Conservation (phyloP, 129 eudicot genomes). For the Silybum marianum region DNA sequence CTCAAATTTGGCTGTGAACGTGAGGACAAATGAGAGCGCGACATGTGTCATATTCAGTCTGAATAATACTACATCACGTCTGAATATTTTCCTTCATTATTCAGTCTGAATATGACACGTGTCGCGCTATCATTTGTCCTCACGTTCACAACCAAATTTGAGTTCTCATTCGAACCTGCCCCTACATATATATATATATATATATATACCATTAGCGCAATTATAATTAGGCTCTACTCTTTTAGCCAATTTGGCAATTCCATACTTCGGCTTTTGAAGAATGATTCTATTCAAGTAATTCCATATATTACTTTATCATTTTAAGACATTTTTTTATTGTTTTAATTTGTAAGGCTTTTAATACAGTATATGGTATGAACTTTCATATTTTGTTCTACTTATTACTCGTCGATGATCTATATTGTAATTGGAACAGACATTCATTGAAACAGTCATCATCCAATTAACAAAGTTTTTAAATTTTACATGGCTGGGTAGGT, state of each 20-base stretch:
- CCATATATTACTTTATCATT: background rate
- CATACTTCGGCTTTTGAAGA: background rate
- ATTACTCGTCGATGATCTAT: background rate
- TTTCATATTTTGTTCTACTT: background rate
- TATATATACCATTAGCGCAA: background rate
- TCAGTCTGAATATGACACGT: no score
- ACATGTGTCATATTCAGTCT: no score
- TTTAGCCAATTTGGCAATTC: background rate
- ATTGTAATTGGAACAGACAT: background rate
- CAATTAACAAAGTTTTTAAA: slow-evolving; percentile 6
- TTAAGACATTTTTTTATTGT: background rate
- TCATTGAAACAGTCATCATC: background rate
- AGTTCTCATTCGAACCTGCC: no score
- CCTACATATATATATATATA: no score
- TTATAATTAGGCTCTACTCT: background rate
- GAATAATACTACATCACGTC: no score
- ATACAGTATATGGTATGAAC: background rate
- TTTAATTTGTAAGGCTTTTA: background rate
- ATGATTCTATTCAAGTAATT: background rate
- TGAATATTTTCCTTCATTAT: no score
- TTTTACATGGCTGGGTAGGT: slow-evolving; percentile 6
- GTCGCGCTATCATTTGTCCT: no score
- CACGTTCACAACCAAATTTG: no score
- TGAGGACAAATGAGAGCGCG: no score
- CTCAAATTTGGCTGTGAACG: no score